These are phyloP conservation scores for Leccinum subtestaceum DNA, from an alignment of 768 basidiomycete species.

Conservation along the genomic window DNA sequence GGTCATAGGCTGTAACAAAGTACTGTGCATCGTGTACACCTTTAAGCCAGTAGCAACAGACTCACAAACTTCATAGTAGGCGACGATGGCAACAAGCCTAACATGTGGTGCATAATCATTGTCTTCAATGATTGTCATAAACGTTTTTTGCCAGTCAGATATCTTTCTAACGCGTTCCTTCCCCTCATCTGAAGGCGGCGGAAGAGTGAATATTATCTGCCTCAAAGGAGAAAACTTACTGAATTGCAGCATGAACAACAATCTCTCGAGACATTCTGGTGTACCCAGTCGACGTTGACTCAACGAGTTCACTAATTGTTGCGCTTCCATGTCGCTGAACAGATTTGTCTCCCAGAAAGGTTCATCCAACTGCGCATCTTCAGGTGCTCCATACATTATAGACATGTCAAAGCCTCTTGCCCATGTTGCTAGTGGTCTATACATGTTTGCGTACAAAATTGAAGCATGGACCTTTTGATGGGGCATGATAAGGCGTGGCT, in stretches of 20 bases:
- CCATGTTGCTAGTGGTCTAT: not conserved
- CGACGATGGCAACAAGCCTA: conserved; percentile 20
- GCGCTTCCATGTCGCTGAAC: conserved; percentile 9
- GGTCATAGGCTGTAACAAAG: too few species aligned
- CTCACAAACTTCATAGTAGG: conserved; percentile 24
- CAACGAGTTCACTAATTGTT: conserved; percentile 3
- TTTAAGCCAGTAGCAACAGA: not conserved
- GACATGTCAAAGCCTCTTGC: not conserved
- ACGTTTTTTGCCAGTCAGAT: conserved; percentile 6
- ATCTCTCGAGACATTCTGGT: conserved; percentile 10
- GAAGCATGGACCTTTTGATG: not conserved
- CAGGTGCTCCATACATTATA: not conserved
- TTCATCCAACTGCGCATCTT: not conserved
- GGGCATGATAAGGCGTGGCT: conserved; percentile 10
- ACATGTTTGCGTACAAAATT: not conserved
- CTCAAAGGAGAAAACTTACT: not conserved
- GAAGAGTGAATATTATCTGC: not conserved
- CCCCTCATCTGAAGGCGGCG: conserved; percentile 11
- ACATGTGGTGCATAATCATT: conserved; percentile 8
- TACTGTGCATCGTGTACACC: too few species aligned
- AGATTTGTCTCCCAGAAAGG: conserved; percentile 12
- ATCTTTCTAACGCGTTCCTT: conserved; percentile 16
- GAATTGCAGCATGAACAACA: conserved; percentile 13
- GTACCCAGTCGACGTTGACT: not conserved
- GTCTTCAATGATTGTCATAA: conserved; percentile 7